Conservation (phyloP, 1,284 basidiomycete genomes). For the Tremellales sp. region DNA sequence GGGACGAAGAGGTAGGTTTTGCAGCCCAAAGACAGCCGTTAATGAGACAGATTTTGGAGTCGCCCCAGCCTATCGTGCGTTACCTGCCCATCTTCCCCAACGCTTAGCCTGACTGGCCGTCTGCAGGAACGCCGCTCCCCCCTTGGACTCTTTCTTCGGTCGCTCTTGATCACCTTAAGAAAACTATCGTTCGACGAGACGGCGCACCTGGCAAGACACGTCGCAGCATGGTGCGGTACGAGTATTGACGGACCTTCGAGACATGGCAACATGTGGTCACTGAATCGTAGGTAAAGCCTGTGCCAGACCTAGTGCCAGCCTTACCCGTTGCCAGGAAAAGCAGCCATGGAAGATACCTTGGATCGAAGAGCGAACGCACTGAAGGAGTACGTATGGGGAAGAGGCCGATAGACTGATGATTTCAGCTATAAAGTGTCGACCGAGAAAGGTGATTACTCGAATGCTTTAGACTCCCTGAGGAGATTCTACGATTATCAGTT, state of each 20-base stretch:
- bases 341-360: constrained; percentile 31
- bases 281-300: constrained; percentile 9
- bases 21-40: background rate
- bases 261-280: constrained; percentile 7
- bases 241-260: constrained; percentile 9
- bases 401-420: background rate
- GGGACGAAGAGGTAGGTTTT: constrained; percentile 26
- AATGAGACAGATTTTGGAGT: constrained; percentile 14
- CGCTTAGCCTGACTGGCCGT: background rate
- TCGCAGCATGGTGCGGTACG: constrained; percentile 36
- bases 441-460: constrained; percentile 38
- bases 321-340: constrained; percentile 12
- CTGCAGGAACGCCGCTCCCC: constrained; percentile 38
- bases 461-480: constrained; percentile 33
- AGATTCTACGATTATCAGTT: constrained; percentile 47
- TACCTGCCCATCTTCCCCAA: background rate
- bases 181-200: constrained; percentile 43
- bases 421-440: constrained; percentile 31
- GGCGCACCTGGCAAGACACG: constrained; percentile 25
- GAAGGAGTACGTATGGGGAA: constrained; percentile 24
- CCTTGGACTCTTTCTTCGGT: constrained; percentile 39
- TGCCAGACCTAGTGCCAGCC: constrained; percentile 2
- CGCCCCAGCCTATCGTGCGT: constrained; percentile 31
- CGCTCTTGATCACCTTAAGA: constrained; percentile 30
- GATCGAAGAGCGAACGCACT: constrained; percentile 30